Base-by-base conservation (phyloP, 768 basidiomycete genomes). In the Obba rivulosa region DNA sequence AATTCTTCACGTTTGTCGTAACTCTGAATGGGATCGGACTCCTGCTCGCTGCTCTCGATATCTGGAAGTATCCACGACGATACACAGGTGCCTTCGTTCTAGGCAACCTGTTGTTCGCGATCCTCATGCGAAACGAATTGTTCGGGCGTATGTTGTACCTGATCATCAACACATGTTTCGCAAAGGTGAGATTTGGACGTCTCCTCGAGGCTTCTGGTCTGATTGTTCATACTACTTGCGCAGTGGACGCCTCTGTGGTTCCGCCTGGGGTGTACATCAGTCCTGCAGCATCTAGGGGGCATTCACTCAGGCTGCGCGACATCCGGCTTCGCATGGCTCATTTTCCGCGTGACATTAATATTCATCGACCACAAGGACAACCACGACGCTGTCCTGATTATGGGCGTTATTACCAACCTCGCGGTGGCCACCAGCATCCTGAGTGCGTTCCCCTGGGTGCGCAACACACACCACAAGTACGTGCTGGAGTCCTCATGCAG, bases 61-160 rank as follows among this genome's bases (percentile, higher is more conserved):
- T 57, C 25, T 72, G 70, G 67, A 36, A 53, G 24, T 72, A 73
- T 49, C 66, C 71, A 20, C 56, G 63, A 37, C 49, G 55, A 24
- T 66, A 70, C 54, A 61, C 66, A 34, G 68, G 65, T 40, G 70
- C 70, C 28, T 56, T 73, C 51, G 57, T 68, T 42, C 60, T 74
- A 10, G 72, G 72, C 18, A 73, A 74, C 52, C 60, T 74, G n/a
- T 49, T 63, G 11, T 57, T 62, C 21, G 71, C 70, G 18, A 66
- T 74, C 51, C 63, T 74, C 42, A 65, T 72, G 57, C 69, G 72
- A 5, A 73, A 73, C 51, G 72, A 74, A 49, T 56, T 72, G 22
- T 73, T 74, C 44, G 62, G 67, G 4, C 70, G 72, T 2, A 17
- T 64, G 11, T 53, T 72, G 8, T 74, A 72, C 56, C 45, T 65